These are phyloP conservation scores for Wickerhamiella alocasiicola DNA, from an alignment of 805 yeast genomes.

Conservation along the genomic window DNA sequence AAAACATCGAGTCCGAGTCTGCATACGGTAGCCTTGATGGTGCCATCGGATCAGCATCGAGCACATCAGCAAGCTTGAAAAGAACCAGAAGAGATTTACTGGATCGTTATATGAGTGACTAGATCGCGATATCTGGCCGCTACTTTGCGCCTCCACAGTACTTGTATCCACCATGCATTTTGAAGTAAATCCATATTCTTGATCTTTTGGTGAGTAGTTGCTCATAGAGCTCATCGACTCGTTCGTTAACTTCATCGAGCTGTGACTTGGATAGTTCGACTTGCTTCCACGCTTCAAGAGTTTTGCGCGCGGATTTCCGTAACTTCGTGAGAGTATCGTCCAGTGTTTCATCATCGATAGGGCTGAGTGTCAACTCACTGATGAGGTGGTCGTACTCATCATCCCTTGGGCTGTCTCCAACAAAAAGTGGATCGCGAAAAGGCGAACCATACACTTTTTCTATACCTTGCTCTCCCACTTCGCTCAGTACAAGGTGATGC, in stretches of 20 bases:
- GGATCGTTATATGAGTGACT: too few relatives aligned
- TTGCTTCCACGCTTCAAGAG: constrained; percentile 1
- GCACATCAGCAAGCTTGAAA: constrained; percentile 16
- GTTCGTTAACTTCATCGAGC: not conserved
- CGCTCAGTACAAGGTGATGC: not conserved
- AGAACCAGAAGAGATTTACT: constrained; percentile 8
- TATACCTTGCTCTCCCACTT: not conserved
- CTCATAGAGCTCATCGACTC: not conserved
- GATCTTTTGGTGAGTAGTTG: not conserved
- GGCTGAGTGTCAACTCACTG: not conserved
- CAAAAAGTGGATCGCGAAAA: not conserved
- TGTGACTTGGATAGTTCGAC: not conserved
- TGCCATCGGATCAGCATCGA: constrained; percentile 18
- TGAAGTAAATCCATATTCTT: not conserved
- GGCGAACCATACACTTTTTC: not conserved
- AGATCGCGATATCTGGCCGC: too few relatives aligned
- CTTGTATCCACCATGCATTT: not conserved
- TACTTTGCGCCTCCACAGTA: not conserved
- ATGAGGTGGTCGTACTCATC: not conserved
- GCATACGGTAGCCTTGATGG: constrained; percentile 18
- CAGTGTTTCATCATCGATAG: not conserved
- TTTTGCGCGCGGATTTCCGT: not conserved
- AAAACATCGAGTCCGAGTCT: constrained; percentile 17
- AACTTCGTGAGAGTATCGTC: not conserved
- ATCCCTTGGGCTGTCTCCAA: not conserved